Percentiles rank a stretch among this genome's conserved stretches.
phyloP scores from a whole-genome alignment of 805 yeast genomes.

The Lipomyces kockii region DNA sequence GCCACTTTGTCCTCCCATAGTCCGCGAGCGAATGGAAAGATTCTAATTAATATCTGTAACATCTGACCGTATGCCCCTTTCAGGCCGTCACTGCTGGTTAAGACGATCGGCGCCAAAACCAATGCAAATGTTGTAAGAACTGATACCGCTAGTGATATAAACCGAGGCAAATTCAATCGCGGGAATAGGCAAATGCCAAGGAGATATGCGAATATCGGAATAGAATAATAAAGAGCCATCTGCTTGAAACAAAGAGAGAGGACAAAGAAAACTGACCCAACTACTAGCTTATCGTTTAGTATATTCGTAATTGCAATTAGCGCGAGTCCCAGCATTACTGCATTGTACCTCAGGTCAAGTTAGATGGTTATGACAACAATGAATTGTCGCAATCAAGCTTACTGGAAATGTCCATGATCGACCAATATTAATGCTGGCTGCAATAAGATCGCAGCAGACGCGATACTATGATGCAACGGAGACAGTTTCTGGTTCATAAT shows the following conservation, averaged over 20 bases:
- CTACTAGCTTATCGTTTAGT: constrained; percentile 61
- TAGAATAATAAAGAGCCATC: constrained; percentile 93
- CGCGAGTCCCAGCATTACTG: constrained; percentile 90
- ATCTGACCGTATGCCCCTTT: constrained; percentile 51
- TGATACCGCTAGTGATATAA: constrained; percentile 65
- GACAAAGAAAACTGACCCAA: constrained; percentile 79
- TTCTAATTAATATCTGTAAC: constrained; percentile 63
- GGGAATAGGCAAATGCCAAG: constrained; percentile 58
- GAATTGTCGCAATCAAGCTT: neutral
- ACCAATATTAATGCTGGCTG: constrained; percentile 83
- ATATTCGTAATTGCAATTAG: constrained; percentile 69
- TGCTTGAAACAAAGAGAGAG: constrained; percentile 84
- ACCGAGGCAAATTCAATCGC: constrained; percentile 58
- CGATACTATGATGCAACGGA: constrained; percentile 31
- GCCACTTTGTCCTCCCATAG: constrained; percentile 97
- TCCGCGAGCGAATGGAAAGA: constrained; percentile 92
- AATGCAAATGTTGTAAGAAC: constrained; percentile 60
- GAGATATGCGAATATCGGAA: constrained; percentile 80
- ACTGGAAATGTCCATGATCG: constrained; percentile 97
- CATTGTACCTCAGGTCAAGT: constrained; percentile 57
- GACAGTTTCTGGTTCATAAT: constrained; percentile 61
- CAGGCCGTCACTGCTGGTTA: constrained; percentile 8
- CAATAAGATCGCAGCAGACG: constrained; percentile 67
- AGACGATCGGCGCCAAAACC: constrained; percentile 61
- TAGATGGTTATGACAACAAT: neutral